These are phyloP conservation scores for Achaetomium macrosporum DNA, from an alignment of 2,329 filamentous ascomycete species.

Conservation along the genomic window DNA sequence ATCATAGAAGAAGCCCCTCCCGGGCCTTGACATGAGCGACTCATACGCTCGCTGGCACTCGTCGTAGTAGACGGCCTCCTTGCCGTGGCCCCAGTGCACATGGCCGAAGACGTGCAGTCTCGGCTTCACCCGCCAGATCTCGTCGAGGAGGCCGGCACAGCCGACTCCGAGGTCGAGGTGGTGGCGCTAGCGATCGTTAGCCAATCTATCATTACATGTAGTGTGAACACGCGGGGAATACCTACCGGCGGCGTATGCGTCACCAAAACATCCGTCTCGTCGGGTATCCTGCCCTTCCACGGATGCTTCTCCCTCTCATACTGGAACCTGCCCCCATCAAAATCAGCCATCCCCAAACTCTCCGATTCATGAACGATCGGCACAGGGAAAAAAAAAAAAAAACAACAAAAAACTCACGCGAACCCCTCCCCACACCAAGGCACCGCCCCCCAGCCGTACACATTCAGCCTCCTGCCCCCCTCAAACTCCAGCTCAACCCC, in stretches of 20 bases:
- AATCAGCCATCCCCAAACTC: background rate
- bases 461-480: conserved; percentile 52
- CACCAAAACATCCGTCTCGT: conserved; percentile 68
- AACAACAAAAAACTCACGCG: no score
- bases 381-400: no score
- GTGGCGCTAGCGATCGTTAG: conserved; percentile 42
- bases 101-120: conserved; percentile 79
- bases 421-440: conserved; percentile 66
- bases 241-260: conserved; percentile 71
- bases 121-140: conserved; percentile 69
- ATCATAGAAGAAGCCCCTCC: conserved; percentile 40
- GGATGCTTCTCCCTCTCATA: conserved; percentile 61
- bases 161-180: conserved; percentile 65
- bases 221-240: background rate
- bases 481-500: conserved; percentile 58
- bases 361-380: no score
- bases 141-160: conserved; percentile 63
- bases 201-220: background rate
- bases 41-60: conserved; percentile 67
- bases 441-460: conserved; percentile 80
- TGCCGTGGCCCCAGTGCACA: conserved; percentile 69
- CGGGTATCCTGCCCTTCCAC: conserved; percentile 66
- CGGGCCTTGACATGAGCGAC: conserved; percentile 45
- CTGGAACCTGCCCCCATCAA: conserved; percentile 53
- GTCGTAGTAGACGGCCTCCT: conserved; percentile 68